Evolutionary conservation across 495 filamentous ascomycete species (phyloP), one percentile per base, ranked within the genome.

Genomic region (Sordaria brevicollis): DNA sequence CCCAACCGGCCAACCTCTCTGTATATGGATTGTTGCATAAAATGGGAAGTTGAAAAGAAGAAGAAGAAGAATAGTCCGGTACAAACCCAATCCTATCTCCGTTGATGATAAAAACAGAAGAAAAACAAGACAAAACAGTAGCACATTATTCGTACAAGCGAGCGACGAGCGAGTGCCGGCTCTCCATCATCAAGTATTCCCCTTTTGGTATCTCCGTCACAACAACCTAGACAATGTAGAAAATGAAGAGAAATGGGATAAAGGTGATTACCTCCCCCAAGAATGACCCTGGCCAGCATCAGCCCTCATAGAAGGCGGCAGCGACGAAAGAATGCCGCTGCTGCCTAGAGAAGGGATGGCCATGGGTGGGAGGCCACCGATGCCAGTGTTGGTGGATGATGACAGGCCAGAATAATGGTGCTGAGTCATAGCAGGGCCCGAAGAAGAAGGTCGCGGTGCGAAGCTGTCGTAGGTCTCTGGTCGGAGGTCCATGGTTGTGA

Each of bases 401-500:
- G 69, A 66, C 6, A 62, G n/a, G 72, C 74, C 9, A 75, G 68
- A 8, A 72, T 67, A 65, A 76, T 65, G 71, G 25, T 62, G 49
- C 6, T 75, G 75, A 25, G 70, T 70, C 73, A 76, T 71, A 5
- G n/a, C n/a, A n/a, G 73, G 71, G 3, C 70, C 71, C 71, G 77
- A 74, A 5, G 74, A 65, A 5, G 73, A 74, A 11, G 71, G 43
- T 67, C 70, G 57, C 25, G 67, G 69, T 65, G 69, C 68, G 68
- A 76, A 65, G 67, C 35, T 38, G 68, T 82, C 78, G 75, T 80
- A 83, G 72, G 72, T 68, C 13, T 83, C 80, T 49, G 80, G 70
- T n/a, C 81, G 79, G 33, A 84, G 71, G 70, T 83, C 82, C 65
- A 83, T 74, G 0, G 82, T 83, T 49, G 78, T 79, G 35, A 84